Base-by-base conservation (phyloP, 192 early-diverging fungal genomes). In the Coemansia sp. region DNA sequence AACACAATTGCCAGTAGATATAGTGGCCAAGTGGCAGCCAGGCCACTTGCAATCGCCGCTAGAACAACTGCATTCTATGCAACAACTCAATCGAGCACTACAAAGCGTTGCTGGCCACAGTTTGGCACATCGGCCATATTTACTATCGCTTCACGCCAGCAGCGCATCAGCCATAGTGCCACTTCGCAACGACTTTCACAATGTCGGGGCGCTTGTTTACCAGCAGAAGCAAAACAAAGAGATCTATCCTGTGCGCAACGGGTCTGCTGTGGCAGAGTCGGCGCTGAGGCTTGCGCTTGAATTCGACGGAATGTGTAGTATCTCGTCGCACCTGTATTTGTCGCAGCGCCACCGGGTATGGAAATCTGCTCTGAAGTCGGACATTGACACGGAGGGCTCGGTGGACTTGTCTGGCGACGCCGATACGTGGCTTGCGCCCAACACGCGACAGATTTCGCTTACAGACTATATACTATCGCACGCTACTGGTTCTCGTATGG, bases 401-500 rank as follows among this genome's bases (percentile, higher is more conserved):
- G 36, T 19, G n/a, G 48, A 53, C 37, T 54, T 58, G 38, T 65
- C 61, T 7, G 53, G 37, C 46, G 28, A 57, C 30, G 65, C 57
- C 13, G 65, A 75, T 40, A 69, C 72, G 10, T 75, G 72, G 72
- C 58, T 75, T 43, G 50, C 57, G 9, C 72, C 72, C 0, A 59
- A 61, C 35, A 75, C 72, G 15, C 58, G 62, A 12, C 72, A 75
- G 62, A 52, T 58, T 18, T 59, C 65, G 12, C 60, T 75, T 51
- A 75, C 63, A 50, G 65, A 75, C 13, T 68, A 65, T 58, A 36
- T 75, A 50, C 38, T 75, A 19, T 51, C 65, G 18, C 57, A 58
- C 3, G 61, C 72, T 9, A 55, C 56, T 18, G 49, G 38, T 18
- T n/a, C 44, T 0, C 53, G 47, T 16, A 21, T 43, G 10, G 35